These are phyloP conservation scores for Agrocybe chaxingu DNA, from an alignment of 768 basidiomycete species.

Conservation along the genomic window DNA sequence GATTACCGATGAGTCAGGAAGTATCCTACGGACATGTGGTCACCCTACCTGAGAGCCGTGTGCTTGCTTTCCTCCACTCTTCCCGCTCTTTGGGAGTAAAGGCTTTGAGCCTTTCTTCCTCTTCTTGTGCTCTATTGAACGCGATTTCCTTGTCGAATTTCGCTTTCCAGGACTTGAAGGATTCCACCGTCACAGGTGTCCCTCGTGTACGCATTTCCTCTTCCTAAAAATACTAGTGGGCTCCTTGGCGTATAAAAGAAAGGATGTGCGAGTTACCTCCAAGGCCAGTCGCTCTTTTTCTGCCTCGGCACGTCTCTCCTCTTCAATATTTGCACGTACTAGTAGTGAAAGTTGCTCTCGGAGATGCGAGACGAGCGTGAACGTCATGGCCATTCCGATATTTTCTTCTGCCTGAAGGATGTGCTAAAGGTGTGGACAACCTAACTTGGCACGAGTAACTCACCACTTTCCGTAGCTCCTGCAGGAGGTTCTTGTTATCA, in stretches of 20 bases:
- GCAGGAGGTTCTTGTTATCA: constrained; percentile 53
- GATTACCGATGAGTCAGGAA: not conserved
- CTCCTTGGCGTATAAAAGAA: not conserved
- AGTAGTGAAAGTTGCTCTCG: constrained; percentile 71
- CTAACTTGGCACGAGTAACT: constrained; percentile 18
- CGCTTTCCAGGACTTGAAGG: constrained; percentile 81
- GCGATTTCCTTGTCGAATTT: constrained; percentile 73
- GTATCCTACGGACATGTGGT: not conserved
- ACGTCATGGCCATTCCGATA: constrained; percentile 96
- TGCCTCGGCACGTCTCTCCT: constrained; percentile 53
- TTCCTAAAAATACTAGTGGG: constrained; percentile 45
- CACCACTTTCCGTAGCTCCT: constrained; percentile 56
- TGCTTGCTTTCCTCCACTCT: constrained; percentile 64
- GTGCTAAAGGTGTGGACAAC: not conserved
- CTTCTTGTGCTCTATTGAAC: constrained; percentile 57
- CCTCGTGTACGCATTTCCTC: constrained; percentile 87
- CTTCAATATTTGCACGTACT: constrained; percentile 57
- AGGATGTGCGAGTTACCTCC: constrained; percentile 51
- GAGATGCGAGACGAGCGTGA: constrained; percentile 84
- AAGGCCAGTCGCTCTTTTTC: constrained; percentile 73
- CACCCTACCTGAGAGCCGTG: constrained; percentile 64
- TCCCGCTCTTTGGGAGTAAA: constrained; percentile 81
- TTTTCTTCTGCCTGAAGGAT: constrained; percentile 72
- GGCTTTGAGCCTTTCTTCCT: constrained; percentile 70
- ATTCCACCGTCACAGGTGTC: constrained; percentile 83